These are phyloP conservation scores for Trametes cubensis DNA, from an alignment of 768 basidiomycete genomes.

Conservation along the genomic window DNA sequence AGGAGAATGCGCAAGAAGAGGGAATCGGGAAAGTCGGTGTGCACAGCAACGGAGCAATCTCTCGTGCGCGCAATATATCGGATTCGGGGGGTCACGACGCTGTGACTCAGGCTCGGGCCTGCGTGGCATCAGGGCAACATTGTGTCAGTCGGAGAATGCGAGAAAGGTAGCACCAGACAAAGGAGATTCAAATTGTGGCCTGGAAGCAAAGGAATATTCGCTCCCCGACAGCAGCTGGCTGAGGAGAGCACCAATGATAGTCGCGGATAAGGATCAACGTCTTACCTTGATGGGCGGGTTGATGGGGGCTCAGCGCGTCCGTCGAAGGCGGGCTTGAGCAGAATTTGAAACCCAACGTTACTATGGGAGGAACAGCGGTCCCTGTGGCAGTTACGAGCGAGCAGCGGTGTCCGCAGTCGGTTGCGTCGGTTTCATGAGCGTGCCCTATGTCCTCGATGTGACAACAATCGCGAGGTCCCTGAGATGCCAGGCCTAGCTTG, in stretches of 20 bases:
- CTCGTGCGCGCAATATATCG: constrained; percentile 11
- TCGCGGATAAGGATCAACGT: constrained; percentile 13
- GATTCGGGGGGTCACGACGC: constrained; percentile 5
- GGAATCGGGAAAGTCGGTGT: constrained; percentile 1
- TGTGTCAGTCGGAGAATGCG: neutral
- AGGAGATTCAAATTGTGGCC: neutral
- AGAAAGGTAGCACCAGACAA: neutral
- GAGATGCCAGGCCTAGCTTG: too few relatives aligned
- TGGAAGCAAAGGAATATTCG: neutral
- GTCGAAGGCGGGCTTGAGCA: neutral
- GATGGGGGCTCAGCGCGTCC: neutral
- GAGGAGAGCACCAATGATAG: neutral
- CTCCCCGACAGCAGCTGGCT: neutral
- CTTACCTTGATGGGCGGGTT: constrained; percentile 12
- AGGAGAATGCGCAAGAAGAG: neutral
- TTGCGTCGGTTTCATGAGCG: neutral
- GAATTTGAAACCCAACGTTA: neutral
- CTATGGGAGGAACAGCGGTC: too few relatives aligned
- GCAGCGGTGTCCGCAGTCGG: neutral
- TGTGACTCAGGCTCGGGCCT: constrained; percentile 10
- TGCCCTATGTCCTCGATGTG: too few relatives aligned
- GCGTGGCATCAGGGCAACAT: constrained; percentile 9
- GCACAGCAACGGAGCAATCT: constrained; percentile 4
- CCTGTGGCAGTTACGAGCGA: too few relatives aligned
- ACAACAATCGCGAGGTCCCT: too few relatives aligned